phyloP scores from a whole-genome alignment of 2,329 filamentous ascomycete species.

The Diaporthe velutina region DNA sequence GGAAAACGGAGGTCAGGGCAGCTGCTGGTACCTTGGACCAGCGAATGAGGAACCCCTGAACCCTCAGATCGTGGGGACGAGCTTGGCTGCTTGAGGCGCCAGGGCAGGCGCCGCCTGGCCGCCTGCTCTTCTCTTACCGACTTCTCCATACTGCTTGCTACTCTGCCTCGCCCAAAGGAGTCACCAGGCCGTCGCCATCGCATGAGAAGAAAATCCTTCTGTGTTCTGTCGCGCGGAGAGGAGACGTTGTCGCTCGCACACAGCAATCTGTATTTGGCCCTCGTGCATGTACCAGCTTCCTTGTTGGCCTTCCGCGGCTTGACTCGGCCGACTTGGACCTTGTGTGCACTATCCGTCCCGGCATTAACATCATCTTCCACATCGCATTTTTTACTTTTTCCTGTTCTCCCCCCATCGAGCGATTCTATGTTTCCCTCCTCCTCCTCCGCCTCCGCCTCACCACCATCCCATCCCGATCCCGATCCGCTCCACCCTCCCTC shows the following conservation, averaged over 20 bases:
- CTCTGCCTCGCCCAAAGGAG: constrained; percentile 16
- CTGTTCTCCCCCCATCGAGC: not conserved
- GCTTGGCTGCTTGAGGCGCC: constrained; percentile 27
- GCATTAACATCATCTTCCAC: constrained; percentile 18
- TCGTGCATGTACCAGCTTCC: constrained; percentile 25
- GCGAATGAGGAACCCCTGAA: constrained; percentile 31
- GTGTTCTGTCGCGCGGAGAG: constrained; percentile 14
- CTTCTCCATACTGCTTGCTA: constrained; percentile 32
- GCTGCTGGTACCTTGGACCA: not conserved
- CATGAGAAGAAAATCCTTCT: constrained; percentile 27
- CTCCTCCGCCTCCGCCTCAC: constrained; percentile 37
- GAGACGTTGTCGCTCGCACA: not conserved
- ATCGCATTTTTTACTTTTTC: constrained; percentile 36
- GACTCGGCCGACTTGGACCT: constrained; percentile 23
- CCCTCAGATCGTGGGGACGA: constrained; percentile 28
- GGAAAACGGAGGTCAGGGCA: constrained; percentile 21
- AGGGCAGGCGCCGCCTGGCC: constrained; percentile 19
- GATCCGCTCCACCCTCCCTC: constrained; percentile 38
- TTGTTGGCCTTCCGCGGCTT: constrained; percentile 14
- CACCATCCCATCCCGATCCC: constrained; percentile 38
- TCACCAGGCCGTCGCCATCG: constrained; percentile 24
- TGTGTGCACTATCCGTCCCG: constrained; percentile 14
- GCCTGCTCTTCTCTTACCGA: constrained; percentile 23
- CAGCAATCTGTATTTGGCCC: not conserved
- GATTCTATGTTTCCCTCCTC: constrained; percentile 33